A percentile compares a stretch with the other conserved stretches of the same genome.
These are phyloP conservation scores for Aspergillus persii DNA, from an alignment of 2,329 filamentous ascomycete genomes.

Conservation along the genomic window DNA sequence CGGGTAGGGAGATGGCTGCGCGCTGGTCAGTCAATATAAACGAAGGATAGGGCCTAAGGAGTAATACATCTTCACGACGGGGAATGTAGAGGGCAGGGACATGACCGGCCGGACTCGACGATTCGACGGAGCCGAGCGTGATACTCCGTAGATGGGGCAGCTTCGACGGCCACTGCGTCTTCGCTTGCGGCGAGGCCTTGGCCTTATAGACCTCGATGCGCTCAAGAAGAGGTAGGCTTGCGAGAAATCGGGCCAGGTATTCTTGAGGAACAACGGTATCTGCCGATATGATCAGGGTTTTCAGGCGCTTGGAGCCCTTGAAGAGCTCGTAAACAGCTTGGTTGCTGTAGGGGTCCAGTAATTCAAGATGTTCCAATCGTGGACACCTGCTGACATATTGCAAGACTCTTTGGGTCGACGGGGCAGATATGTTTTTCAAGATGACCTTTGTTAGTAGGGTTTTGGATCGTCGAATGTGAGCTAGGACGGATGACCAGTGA, in stretches of 20 bases:
- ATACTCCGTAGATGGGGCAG: conserved; percentile 34
- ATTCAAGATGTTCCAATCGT: conserved; percentile 31
- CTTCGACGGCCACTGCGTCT: conserved; percentile 21
- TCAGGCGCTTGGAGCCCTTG: conserved; percentile 25
- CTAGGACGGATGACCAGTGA: conserved; percentile 32
- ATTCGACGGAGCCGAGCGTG: conserved; percentile 19
- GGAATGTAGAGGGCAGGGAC: conserved; percentile 21
- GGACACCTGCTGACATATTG: conserved; percentile 36
- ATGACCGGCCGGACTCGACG: conserved; percentile 9
- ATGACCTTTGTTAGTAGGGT: conserved; percentile 32
- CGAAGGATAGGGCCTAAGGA: neutral
- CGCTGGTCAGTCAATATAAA: neutral
- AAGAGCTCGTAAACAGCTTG: conserved; percentile 27
- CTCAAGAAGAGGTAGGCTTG: conserved; percentile 28
- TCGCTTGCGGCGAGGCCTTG: conserved; percentile 11
- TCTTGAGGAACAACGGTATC: conserved; percentile 26
- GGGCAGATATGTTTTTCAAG: conserved; percentile 27
- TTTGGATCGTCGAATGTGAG: conserved; percentile 36
- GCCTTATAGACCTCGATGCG: conserved; percentile 24
- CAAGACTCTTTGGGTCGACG: conserved; percentile 25
- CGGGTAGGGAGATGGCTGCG: conserved; percentile 13
- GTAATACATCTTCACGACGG: neutral
- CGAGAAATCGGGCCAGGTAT: conserved; percentile 24
- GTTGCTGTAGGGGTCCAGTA: conserved; percentile 19
- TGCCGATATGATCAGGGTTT: conserved; percentile 24